Conservation (phyloP, 495 filamentous ascomycete genomes). For the Daldinia vernicosa region DNA sequence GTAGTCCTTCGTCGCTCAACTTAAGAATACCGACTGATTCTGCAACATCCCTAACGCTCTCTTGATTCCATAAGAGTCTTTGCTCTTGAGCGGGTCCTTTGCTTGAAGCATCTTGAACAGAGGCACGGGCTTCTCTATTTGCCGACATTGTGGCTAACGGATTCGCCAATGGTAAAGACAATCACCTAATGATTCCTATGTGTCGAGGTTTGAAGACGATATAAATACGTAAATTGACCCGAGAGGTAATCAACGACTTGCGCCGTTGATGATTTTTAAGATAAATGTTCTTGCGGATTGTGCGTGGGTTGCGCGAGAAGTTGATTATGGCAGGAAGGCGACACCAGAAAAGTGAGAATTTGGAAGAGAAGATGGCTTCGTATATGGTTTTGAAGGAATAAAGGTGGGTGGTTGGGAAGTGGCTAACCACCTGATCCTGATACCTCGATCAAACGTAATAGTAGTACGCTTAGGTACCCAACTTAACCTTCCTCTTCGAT, state of each 20-base stretch:
- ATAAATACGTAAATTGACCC: background rate
- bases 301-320: background rate
- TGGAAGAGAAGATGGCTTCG: background rate
- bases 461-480: background rate
- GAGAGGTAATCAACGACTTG: background rate
- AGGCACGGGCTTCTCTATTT: slow-evolving; percentile 25
- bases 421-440: background rate
- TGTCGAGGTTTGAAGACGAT: background rate
- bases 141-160: slow-evolving; percentile 28
- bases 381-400: background rate
- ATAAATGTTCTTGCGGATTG: background rate
- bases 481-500: background rate
- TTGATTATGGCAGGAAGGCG: background rate
- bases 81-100: slow-evolving; percentile 28
- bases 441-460: background rate
- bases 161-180: background rate
- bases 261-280: background rate
- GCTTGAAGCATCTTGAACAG: slow-evolving; percentile 22
- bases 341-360: background rate
- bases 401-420: background rate
- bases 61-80: slow-evolving; percentile 84
- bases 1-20: slow-evolving; percentile 81
- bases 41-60: slow-evolving; percentile 93
- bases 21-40: slow-evolving; percentile 89
- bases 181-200: background rate